phyloP scores from a whole-genome alignment of 164 flowering plant species.

The Aristolochia contorta region DNA sequence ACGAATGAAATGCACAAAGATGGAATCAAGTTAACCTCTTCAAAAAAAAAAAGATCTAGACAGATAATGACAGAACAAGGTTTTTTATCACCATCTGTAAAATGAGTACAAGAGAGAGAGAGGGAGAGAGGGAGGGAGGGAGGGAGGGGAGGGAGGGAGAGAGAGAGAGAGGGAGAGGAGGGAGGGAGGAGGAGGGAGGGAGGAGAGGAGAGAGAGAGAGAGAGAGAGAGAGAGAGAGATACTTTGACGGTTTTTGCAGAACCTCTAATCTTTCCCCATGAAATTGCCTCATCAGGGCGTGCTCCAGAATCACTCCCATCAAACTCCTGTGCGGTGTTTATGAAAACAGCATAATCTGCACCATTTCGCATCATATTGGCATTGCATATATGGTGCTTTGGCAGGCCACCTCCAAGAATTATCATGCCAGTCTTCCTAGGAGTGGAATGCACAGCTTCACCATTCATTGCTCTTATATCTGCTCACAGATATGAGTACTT shows the following conservation, averaged over 20 bases:
- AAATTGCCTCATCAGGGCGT: slow-evolving; percentile 92
- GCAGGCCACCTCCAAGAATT: slow-evolving; percentile 89
- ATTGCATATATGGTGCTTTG: slow-evolving; percentile 95
- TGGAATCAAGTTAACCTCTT: too few species aligned
- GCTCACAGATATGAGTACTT: slow-evolving; percentile 5
- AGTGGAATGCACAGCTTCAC: slow-evolving; percentile 83
- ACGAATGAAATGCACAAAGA: too few species aligned
- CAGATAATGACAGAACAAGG: neutral
- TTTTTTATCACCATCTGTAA: neutral
- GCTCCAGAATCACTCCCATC: slow-evolving; percentile 99
- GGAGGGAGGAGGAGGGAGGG: too few species aligned
- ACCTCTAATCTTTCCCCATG: slow-evolving; percentile 93
- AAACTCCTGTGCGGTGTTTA: slow-evolving; percentile 94
- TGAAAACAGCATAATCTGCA: slow-evolving; percentile 91
- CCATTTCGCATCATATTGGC: slow-evolving; percentile 99
- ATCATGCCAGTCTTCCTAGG: slow-evolving; percentile 90
- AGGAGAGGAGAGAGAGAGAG: neutral
- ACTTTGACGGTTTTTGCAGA: slow-evolving; percentile 91
- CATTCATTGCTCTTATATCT: slow-evolving; percentile 88
- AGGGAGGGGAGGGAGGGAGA: too few species aligned
- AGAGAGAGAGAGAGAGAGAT: slow-evolving; percentile 3
- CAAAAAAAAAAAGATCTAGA: neutral
- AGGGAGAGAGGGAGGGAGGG: too few species aligned
- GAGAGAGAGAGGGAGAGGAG: neutral
- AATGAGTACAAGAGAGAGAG: neutral